Evolutionary conservation across 2,329 filamentous ascomycete genomes (phyloP), one percentile per base, ranked within the genome.

Genomic region (Graphium sp.): DNA sequence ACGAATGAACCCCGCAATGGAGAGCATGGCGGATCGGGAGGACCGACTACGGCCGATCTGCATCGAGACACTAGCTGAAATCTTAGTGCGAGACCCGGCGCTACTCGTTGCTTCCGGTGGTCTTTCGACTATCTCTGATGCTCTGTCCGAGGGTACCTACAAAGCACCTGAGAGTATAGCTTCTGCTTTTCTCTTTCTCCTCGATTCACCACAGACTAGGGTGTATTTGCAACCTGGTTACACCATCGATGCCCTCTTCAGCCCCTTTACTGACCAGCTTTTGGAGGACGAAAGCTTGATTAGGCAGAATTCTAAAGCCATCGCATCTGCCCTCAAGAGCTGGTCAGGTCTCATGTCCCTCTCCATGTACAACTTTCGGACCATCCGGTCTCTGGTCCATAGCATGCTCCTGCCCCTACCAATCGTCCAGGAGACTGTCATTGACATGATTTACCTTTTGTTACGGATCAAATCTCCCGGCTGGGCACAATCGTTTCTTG

Each of bases 401-500:
- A 72, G 67, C 37, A 58, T 77, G 44, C 57, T 70, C 24, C 50
- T 74, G 7, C 69, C 71, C 1, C 66, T 59, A 30, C 50, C 61
- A 5, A 45, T 50, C 1, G 62, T 74, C 26, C 58, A 67, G 27
- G 84, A 92, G 44, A 76, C 85, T 1, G 73, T 94, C 12, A 63
- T 98, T 35, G 89, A 98, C 47, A 58, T 98, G 9, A 53, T 98
- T 12, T 94, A 91, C 43, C 63, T 64, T 1, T 48, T 76, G 3
- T 52, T 98, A 29, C 74, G 87, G 20, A 94, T 98, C 45, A 95
- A 95, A 41, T 77, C 85, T 33, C 74, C 89, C 24, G 75, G 84
- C 7, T 98, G 89, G 89, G 91, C 89, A 6, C 85, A 83, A 0
- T 91, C 87, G 1, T 98, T 93, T 47, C 66, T 98, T 26, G 89